These are phyloP conservation scores for Eragrostis curvula DNA, from an alignment of 176 grass and related monocot species.

Conservation along the genomic window DNA sequence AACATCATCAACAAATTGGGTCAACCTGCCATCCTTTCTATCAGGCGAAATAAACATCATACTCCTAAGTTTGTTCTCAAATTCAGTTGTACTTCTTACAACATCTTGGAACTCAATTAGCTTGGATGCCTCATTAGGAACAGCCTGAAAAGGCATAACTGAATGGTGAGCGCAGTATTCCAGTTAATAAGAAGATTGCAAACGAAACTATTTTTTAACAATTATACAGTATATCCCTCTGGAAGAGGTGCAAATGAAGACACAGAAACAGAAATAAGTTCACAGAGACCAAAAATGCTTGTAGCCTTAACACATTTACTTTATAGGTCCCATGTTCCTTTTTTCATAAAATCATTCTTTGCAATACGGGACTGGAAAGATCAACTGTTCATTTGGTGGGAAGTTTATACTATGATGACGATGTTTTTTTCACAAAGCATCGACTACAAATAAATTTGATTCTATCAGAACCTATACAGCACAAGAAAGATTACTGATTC, in stretches of 20 bases:
- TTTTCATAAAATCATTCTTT: conserved; percentile 5
- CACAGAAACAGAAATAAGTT: conserved; percentile 25
- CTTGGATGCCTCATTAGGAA: conserved; percentile 87
- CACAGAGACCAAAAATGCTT: not conserved
- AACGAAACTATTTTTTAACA: conserved; percentile 23
- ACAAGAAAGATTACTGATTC: conserved; percentile 21
- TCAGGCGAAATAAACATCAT: conserved; percentile 80
- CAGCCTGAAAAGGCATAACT: conserved; percentile 71
- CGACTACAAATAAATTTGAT: not conserved
- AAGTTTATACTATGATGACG: conserved; percentile 1
- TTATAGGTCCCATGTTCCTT: not conserved
- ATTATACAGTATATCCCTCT: conserved; percentile 18
- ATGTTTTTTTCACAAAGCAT: not conserved
- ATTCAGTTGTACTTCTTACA: conserved; percentile 77
- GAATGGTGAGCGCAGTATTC: not conserved
- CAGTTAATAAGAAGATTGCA: conserved; percentile 29
- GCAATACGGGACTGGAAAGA: not conserved
- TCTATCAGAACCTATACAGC: not conserved
- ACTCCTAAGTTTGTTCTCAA: conserved; percentile 69
- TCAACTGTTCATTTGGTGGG: conserved; percentile 11
- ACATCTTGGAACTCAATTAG: conserved; percentile 89
- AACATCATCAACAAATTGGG: conserved; percentile 86
- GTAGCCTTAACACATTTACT: conserved; percentile 10
- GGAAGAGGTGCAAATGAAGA: conserved; percentile 22
- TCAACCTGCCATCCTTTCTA: conserved; percentile 80